Evolutionary conservation across 129 eudicot species (phyloP), one percentile per base, ranked within the genome.

Genomic region (Flaveria trinervia): DNA sequence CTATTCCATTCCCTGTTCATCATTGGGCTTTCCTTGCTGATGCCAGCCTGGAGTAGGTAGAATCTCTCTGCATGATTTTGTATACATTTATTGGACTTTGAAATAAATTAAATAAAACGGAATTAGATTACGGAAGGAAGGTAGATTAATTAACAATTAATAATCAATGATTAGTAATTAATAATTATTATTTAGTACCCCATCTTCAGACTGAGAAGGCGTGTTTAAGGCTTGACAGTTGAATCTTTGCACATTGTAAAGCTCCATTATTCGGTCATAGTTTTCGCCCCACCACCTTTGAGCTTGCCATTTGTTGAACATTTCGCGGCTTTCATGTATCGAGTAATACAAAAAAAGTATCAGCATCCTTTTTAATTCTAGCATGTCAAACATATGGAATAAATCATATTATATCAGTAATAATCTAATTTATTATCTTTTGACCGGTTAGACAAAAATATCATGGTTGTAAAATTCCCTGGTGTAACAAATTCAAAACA

Each of bases 281-380:
- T 92, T 92, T 71, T 92, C 98, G 13, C 96, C 96, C 96, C 98
- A 92, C 98, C 98, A 92, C 74, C 94, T 81, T 57, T 90, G 96
- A 75, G 98, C 98, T 92, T 92, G 92, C 98, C 98, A 92, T 82
- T 92, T 92, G 76, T 92, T 78, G 66, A 92, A 92, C 98, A 92
- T 86, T 70, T 92, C 98, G 10, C 98, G 98, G 86, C 98, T 92
- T 80, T 66, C 79, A 85, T 5, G 49, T 60, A 56, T 75, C 36
- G 10, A 46, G 67, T 23, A 67, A 43, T 64, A 43, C 16, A 81
- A 74, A 17, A 68, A 44, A 74, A 36, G 7, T 49, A 70, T 79
- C 73, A 81, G 71, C 62, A 81, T 66, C 59, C 59, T 10, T 25
- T 72, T 12, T 13, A 68, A 10, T 68, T 36, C 55, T 9, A 54